These are phyloP conservation scores for Neopestalotiopsis sp. DNA, from an alignment of 2,329 filamentous ascomycete genomes.

Conservation along the genomic window DNA sequence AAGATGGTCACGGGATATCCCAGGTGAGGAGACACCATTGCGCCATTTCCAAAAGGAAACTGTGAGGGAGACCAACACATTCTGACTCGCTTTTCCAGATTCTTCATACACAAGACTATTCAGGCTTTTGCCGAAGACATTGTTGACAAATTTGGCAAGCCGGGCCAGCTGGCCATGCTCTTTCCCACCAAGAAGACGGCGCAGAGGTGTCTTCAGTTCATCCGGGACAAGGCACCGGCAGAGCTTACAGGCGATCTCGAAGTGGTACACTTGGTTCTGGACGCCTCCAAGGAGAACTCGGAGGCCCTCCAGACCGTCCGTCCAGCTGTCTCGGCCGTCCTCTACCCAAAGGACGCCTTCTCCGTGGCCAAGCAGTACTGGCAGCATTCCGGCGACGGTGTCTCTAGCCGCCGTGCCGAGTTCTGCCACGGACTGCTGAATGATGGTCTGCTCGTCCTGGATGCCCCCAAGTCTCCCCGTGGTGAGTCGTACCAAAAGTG, in stretches of 20 bases:
- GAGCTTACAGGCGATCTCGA: conserved; percentile 54
- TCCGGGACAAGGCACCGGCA: conserved; percentile 63
- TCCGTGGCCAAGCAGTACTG: conserved; percentile 89
- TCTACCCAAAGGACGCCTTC: conserved; percentile 73
- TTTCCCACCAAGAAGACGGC: conserved; percentile 78
- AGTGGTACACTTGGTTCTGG: conserved; percentile 68
- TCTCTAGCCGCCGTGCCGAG: conserved; percentile 89
- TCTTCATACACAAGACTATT: conserved; percentile 90
- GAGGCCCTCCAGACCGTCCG: conserved; percentile 59
- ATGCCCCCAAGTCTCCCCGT: conserved; percentile 32
- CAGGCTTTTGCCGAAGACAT: conserved; percentile 74
- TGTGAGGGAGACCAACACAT: not conserved
- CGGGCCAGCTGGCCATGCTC: conserved; percentile 75
- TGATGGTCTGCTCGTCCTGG: conserved; percentile 63
- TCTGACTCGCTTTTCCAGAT: conserved; percentile 55
- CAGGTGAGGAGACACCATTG: conserved; percentile 53
- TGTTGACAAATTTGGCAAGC: conserved; percentile 64
- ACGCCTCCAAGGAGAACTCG: conserved; percentile 57
- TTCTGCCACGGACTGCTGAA: conserved; percentile 81
- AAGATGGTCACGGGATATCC: conserved; percentile 93
- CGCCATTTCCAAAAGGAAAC: not conserved
- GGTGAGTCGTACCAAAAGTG: conserved; percentile 40
- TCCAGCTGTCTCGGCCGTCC: conserved; percentile 70
- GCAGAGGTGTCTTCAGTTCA: conserved; percentile 76
- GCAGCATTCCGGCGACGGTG: conserved; percentile 93